phyloP scores from a whole-genome alignment of 371 early-diverging fungal species.

The Gilbertella persicaria region DNA sequence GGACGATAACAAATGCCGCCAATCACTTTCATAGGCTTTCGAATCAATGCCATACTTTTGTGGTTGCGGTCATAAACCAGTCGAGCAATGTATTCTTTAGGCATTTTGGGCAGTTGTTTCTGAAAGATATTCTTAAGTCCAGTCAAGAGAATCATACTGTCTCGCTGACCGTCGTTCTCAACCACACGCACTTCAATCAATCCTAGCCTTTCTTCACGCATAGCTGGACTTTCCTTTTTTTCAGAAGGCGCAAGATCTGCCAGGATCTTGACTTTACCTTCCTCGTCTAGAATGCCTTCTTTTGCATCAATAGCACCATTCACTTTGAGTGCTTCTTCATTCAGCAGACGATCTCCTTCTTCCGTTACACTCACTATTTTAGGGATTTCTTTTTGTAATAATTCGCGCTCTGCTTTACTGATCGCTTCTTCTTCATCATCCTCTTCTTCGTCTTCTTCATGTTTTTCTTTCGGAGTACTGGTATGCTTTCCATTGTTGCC shows the following conservation, averaged over 20 bases:
- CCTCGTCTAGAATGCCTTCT: slow-evolving; percentile 12
- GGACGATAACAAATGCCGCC: slow-evolving; percentile 98
- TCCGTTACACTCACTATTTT: slow-evolving; percentile 18
- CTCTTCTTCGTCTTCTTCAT: slow-evolving; percentile 1
- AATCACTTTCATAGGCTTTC: slow-evolving; percentile 76
- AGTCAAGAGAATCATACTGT: slow-evolving; percentile 88
- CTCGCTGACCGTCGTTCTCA: slow-evolving; percentile 74
- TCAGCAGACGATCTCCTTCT: slow-evolving; percentile 17
- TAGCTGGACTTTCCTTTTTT: slow-evolving; percentile 49
- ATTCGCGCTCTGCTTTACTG: slow-evolving; percentile 31
- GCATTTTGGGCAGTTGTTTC: slow-evolving; percentile 99
- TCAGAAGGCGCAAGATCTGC: slow-evolving; percentile 20
- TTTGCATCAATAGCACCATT: slow-evolving; percentile 27
- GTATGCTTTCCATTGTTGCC: neutral
- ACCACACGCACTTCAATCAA: slow-evolving; percentile 78
- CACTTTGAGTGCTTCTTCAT: slow-evolving; percentile 22
- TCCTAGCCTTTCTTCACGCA: slow-evolving; percentile 70
- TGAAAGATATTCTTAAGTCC: slow-evolving; percentile 97
- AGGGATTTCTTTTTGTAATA: slow-evolving; percentile 12
- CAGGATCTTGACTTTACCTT: slow-evolving; percentile 23
- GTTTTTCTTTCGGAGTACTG: neutral
- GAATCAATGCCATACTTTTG: slow-evolving; percentile 70
- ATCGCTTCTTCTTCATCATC: slow-evolving; percentile 16
- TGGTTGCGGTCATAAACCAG: slow-evolving; percentile 95
- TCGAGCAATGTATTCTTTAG: slow-evolving; percentile 98